Percentiles rank a stretch among this genome's conserved stretches.
phyloP scores from a whole-genome alignment of 192 early-diverging fungal species.

The Coemansia sp. region DNA sequence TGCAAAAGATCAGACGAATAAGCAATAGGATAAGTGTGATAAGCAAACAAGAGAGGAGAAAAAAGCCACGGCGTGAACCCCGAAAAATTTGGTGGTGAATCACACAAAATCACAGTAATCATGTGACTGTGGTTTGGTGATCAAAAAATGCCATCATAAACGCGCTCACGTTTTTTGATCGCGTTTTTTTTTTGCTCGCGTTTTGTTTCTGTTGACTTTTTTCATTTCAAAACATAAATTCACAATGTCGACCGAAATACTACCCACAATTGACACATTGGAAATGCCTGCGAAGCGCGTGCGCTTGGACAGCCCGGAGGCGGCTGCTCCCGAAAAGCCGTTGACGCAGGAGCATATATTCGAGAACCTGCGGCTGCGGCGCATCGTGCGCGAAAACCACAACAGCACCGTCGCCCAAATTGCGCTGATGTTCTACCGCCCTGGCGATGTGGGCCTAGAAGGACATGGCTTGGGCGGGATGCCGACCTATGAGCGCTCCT shows the following conservation, averaged over 20 bases:
- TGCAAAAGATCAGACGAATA: too few species aligned
- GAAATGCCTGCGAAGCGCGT: constrained; percentile 40
- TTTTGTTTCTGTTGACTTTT: not conserved
- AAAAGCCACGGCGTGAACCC: not conserved
- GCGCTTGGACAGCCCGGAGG: constrained; percentile 34
- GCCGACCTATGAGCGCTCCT: constrained; percentile 51
- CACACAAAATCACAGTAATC: constrained; percentile 1
- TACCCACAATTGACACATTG: not conserved
- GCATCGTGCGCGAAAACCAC: constrained; percentile 92
- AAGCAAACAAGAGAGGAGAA: not conserved
- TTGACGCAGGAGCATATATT: constrained; percentile 61
- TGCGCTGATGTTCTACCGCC: constrained; percentile 70
- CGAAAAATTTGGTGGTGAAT: constrained; percentile 5
- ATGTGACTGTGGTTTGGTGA: not conserved
- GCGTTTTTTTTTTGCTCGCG: not conserved
- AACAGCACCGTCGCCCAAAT: constrained; percentile 70
- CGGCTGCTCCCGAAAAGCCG: constrained; percentile 16
- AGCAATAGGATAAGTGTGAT: not conserved
- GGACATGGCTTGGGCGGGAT: constrained; percentile 55
- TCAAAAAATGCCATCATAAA: not conserved
- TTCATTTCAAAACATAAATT: not conserved
- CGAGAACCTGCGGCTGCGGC: constrained; percentile 70
- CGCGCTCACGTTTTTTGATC: not conserved
- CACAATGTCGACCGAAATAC: constrained; percentile 3
- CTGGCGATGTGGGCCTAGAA: constrained; percentile 18